Evolutionary conservation across 371 early-diverging fungal species (phyloP), one percentile per base, ranked within the genome.

Genomic region (Mucor indicus): DNA sequence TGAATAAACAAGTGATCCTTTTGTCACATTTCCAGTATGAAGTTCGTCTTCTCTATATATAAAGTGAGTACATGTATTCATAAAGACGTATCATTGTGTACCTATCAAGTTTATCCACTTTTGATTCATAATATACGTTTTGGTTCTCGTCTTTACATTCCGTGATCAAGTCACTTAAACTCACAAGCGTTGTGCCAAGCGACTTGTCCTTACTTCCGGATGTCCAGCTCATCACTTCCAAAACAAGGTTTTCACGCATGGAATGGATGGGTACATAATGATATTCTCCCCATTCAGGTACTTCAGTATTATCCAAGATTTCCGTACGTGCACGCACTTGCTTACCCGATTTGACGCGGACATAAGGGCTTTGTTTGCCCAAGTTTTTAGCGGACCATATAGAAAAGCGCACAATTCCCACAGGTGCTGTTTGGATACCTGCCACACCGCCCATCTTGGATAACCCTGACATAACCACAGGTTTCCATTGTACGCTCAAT

Each of bases 201-300:
- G 72, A 60, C 39, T 81, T 84, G 62, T 90, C 88, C 41, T 74
- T 81, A 25, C 59, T 50, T 4, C 84, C 42, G 22, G 80, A 69
- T 49, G 86, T 85, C 59, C 66, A 85, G 63, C 92, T 92, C 60
- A 85, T 79, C 33, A 90, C 65, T 56, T 93, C 91, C 37, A 92
- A 65, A 7, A 79, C 77, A 16, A 92, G 57, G 23, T 72, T 48
- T 44, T 91, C 89, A 44, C 73, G 79, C 8, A 84, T 55, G 0
- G 81, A 75, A 39, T 82, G 85, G 23, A 91, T 73, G 1, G 86
- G 76, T 7, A 92, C 64, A 46, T 85, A 88, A 45, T 81, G 80
- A 8, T 81, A 76, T 53, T 92, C 90, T 49, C 94, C 87, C 92
- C 93, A 97, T 44, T 84, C 82, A 0, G 96, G 97, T 46, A 86